Evolutionary conservation across 257 asterid genomes (phyloP), one percentile per base, ranked within the genome.

Genomic region (Paraleonurus japonicus): DNA sequence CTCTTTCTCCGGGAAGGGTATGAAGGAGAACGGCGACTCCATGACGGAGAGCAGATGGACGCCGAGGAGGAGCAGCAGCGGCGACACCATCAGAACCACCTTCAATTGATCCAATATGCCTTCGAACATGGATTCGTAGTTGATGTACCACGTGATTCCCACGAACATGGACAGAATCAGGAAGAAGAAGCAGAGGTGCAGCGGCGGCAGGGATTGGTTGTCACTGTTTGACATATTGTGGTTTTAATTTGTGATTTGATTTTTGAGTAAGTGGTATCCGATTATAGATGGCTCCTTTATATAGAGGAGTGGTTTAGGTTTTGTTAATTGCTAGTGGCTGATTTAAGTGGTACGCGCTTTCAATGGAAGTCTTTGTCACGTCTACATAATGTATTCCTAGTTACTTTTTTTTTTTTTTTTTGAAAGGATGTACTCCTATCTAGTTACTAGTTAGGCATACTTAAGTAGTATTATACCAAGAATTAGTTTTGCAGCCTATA

Each of bases 151-250:
- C 5, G 93, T 86, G 73, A 90, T 70, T 16, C 88, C 82, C 4
- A 92, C 86, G 73, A 92, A 92, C 32, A 77, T 67, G 75, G 80
- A 77, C n/a, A 92, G 81, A 28, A 85, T 80, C 22, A 84, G 23
- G 65, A 90, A 84, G 88, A 92, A 82, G 93, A 84, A 81, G 41
- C 87, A 85, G 58, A 92, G 86, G 77, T 92, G 97, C n/a, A 87
- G 11, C 3, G 96, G 82, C 57, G 81, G 59, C 13, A 86, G 83
- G 19, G 92, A 45, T 2, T 70, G 67, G 65, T 76, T 71, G 79
- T 81, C 70, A 66, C 78, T 67, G 69, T 84, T 81, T 19, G 90
- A 78, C 95, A 86, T 88, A 16, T 43, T 72, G 16, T 22, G 26
- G 59, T 35, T 53, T 62, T 35, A 15, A 24, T 61, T 26, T 32